These are phyloP conservation scores for Botrytis fabae DNA, from an alignment of 2,329 filamentous ascomycete species.

Conservation along the genomic window DNA sequence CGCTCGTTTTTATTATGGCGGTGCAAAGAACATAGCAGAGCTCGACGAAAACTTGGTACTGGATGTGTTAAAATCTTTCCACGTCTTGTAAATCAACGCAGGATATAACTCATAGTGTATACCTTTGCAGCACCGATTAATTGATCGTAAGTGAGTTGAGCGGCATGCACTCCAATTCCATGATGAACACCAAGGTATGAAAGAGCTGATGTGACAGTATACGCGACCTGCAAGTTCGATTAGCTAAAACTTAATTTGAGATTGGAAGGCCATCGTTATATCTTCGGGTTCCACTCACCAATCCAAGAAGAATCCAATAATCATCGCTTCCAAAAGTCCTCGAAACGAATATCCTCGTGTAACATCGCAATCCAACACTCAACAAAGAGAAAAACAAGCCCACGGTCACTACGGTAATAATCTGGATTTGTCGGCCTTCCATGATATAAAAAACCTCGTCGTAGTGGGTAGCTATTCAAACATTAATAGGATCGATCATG, in stretches of 20 bases:
- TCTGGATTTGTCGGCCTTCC: neutral
- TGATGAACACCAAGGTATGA: neutral
- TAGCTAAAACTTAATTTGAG: neutral
- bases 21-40: neutral
- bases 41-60: conserved; percentile 1
- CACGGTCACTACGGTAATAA: neutral
- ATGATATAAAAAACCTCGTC: neutral
- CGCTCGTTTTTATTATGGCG: conserved; percentile 14
- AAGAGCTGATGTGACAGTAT: neutral
- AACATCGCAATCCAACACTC: conserved; percentile 13
- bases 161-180: conserved; percentile 5
- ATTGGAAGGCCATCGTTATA: neutral
- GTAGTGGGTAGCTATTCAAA: neutral
- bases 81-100: neutral
- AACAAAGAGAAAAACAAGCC: conserved; percentile 5
- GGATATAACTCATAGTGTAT: neutral
- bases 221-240: neutral
- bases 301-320: neutral
- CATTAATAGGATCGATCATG: neutral
- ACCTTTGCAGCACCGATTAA: conserved; percentile 7
- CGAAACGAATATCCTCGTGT: neutral
- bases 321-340: conserved; percentile 18
- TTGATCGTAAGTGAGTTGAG: neutral
- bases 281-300: conserved; percentile 3
- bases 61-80: neutral